phyloP scores from a whole-genome alignment of 768 basidiomycete species.

The Dendrothele bispora region DNA sequence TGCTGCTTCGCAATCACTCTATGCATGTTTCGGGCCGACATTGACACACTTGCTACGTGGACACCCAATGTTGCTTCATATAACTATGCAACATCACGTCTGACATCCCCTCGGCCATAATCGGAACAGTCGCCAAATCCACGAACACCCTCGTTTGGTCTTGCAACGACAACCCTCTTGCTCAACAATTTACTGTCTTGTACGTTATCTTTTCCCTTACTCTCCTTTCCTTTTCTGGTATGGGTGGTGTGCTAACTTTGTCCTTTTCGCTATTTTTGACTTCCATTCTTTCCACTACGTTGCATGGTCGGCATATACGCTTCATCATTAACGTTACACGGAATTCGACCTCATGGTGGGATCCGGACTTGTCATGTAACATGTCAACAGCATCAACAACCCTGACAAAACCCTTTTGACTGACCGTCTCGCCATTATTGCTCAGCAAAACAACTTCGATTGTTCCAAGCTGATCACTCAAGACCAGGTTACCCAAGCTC shows the following conservation, averaged over 20 bases:
- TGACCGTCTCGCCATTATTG: too few species aligned
- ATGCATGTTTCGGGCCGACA: too few species aligned
- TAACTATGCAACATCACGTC: too few species aligned
- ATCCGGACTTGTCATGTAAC: too few species aligned
- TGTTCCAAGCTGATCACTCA: conserved; percentile 55
- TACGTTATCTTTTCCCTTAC: conserved; percentile 30
- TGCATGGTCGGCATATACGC: conserved; percentile 44
- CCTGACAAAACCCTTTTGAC: too few species aligned
- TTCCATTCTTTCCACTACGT: conserved; percentile 25
- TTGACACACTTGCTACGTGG: too few species aligned
- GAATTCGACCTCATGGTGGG: background rate
- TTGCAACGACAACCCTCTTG: conserved; percentile 40
- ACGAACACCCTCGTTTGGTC: conserved; percentile 61
- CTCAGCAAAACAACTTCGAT: conserved; percentile 53
- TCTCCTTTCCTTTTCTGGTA: background rate
- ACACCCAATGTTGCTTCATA: too few species aligned
- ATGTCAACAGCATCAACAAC: conserved; percentile 39
- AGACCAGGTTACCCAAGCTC: conserved; percentile 41
- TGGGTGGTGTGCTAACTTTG: too few species aligned
- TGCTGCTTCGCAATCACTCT: too few species aligned
- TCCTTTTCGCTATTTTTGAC: conserved; percentile 4
- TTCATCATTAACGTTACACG: conserved; percentile 41
- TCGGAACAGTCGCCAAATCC: conserved; percentile 60
- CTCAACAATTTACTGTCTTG: conserved; percentile 49
- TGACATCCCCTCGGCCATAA: too few species aligned